A percentile compares a stretch with the other conserved stretches of the same genome.
phyloP scores from a whole-genome alignment of 2,329 filamentous ascomycete genomes.

The Cadophora sp. region DNA sequence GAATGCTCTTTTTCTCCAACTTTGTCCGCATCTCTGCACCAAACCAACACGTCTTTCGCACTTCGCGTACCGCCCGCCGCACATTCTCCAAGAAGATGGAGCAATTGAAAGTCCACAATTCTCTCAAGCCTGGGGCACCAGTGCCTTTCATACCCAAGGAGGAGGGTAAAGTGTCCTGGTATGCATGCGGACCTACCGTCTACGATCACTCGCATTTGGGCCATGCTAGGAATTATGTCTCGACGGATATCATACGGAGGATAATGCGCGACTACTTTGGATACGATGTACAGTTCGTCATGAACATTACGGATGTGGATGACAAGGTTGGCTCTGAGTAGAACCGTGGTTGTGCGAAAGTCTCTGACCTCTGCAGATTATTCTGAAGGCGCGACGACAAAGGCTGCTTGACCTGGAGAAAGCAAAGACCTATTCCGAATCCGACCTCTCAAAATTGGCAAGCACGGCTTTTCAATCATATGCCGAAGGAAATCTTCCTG shows the following conservation, averaged over 20 bases:
- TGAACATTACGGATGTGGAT: conserved; percentile 76
- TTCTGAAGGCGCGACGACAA: conserved; percentile 76
- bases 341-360: not conserved
- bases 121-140: conserved; percentile 40
- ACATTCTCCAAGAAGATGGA: conserved; percentile 32
- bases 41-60: not conserved
- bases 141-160: conserved; percentile 42
- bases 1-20: conserved; percentile 30
- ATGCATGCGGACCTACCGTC: conserved; percentile 74
- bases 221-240: conserved; percentile 77
- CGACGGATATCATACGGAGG: conserved; percentile 72
- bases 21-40: conserved; percentile 26
- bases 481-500: conserved; percentile 60
- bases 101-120: conserved; percentile 44
- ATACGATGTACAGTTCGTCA: conserved; percentile 72
- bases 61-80: conserved; percentile 16
- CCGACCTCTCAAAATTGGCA: conserved; percentile 55
- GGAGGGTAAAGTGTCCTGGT: conserved; percentile 60
- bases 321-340: conserved; percentile 54
- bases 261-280: conserved; percentile 73
- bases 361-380: conserved; percentile 56
- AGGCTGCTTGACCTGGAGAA: conserved; percentile 80
- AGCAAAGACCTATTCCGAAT: conserved; percentile 66
- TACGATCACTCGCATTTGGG: conserved; percentile 73
- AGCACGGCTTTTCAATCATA: conserved; percentile 62